phyloP scores from a whole-genome alignment of 495 filamentous ascomycete species.

The Elasticomyces elasticus region DNA sequence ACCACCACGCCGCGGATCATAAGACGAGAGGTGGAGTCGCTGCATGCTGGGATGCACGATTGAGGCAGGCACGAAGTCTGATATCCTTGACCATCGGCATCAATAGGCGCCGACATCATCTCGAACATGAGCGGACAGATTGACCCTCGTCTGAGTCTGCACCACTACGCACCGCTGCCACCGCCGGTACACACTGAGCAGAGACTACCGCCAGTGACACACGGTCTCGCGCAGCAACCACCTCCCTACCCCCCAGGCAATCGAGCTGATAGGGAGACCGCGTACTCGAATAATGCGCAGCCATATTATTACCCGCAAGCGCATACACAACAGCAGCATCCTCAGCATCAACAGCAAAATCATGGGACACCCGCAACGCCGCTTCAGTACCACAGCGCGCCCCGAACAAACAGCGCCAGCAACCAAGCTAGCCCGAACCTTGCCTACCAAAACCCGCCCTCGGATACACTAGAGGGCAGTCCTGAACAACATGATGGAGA shows the following conservation, averaged over 20 bases:
- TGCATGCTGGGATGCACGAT: neutral
- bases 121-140: neutral
- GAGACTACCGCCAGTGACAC: too few species aligned
- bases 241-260: neutral
- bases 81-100: neutral
- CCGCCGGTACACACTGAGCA: neutral
- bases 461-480: neutral
- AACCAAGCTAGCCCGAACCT: slow-evolving; percentile 7
- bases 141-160: neutral
- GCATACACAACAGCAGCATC: neutral
- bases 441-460: neutral
- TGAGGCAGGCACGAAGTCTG: neutral
- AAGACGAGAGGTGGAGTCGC: neutral
- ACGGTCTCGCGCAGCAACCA: too few species aligned
- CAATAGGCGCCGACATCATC: neutral
- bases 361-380: neutral
- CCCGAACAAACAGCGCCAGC: neutral
- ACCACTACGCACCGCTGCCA: neutral
- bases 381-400: neutral
- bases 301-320: neutral
- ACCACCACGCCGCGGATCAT: neutral
- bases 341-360: neutral
- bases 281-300: neutral
- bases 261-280: neutral
- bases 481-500: neutral